Conservation (phyloP, 768 basidiomycete genomes). For the Tylopilus sp. region DNA sequence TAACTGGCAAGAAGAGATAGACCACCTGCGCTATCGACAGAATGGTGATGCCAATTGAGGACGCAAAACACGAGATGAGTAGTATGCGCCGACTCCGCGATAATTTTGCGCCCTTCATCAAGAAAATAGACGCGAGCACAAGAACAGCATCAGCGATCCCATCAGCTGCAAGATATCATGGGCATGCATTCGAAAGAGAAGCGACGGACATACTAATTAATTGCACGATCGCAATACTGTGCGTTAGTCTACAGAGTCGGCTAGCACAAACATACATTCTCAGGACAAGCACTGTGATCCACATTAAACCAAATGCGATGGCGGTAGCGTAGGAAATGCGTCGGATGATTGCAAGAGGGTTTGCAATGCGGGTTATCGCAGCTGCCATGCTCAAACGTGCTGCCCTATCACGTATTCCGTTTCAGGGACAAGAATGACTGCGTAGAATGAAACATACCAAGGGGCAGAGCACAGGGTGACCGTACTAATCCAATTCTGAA, state of each 20-base stretch:
- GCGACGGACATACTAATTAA: slow-evolving; percentile 10
- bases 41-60: slow-evolving; percentile 21
- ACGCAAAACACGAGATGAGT: slow-evolving; percentile 19
- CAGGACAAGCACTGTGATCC: slow-evolving; percentile 1
- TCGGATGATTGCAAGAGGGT: background rate
- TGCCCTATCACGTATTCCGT: slow-evolving; percentile 3
- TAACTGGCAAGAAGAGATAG: slow-evolving; percentile 2
- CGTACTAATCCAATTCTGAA: slow-evolving; percentile 5
- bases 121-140: slow-evolving; percentile 9
- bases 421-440: background rate
- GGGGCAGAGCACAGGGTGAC: background rate
- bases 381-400: slow-evolving; percentile 19
- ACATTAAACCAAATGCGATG: slow-evolving; percentile 13
- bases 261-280: slow-evolving; percentile 6
- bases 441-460: slow-evolving; percentile 6
- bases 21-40: slow-evolving; percentile 13
- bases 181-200: background rate
- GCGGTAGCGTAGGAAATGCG: background rate
- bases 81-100: slow-evolving; percentile 10
- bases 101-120: slow-evolving; percentile 15
- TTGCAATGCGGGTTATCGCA: slow-evolving; percentile 4
- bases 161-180: slow-evolving; percentile 16
- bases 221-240: slow-evolving; percentile 6
- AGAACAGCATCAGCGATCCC: slow-evolving; percentile 17
- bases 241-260: background rate